Percentiles rank a stretch among this genome's conserved stretches.
Evolutionary conservation across 2,329 filamentous ascomycete species (phyloP).

Genomic region (Aspergillus fijiensis): DNA sequence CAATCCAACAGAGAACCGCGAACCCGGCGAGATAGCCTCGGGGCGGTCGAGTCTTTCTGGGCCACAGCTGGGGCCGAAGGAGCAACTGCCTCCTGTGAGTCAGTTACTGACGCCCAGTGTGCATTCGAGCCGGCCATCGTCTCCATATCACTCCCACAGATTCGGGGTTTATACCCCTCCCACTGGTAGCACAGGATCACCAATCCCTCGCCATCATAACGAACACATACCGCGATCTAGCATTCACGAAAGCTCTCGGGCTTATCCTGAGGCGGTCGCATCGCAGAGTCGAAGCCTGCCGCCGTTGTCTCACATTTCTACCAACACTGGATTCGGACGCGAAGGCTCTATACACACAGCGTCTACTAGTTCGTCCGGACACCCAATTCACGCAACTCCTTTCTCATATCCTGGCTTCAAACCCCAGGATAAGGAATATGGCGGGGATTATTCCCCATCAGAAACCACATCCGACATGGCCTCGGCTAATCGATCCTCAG

Average conservation of each 20-base stretch:
- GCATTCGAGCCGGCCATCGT: conserved; percentile 28
- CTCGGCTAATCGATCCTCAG: conserved; percentile 11
- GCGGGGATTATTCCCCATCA: conserved; percentile 9
- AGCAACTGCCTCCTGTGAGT: conserved; percentile 42
- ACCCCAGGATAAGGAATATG: conserved; percentile 16
- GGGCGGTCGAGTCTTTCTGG: conserved; percentile 14
- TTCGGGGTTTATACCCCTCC: conserved; percentile 21
- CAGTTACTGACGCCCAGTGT: conserved; percentile 39
- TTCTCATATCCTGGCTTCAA: conserved; percentile 18
- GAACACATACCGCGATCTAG: conserved; percentile 20
- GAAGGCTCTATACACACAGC: conserved; percentile 23
- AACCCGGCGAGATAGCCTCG: conserved; percentile 18
- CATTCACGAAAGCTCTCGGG: conserved; percentile 19
- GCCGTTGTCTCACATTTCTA: conserved; percentile 32
- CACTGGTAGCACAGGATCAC: conserved; percentile 19
- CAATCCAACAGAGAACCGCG: conserved; percentile 24
- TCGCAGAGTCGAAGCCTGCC: conserved; percentile 27
- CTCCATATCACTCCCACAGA: conserved; percentile 27
- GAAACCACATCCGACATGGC: not conserved
- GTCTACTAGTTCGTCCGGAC: conserved; percentile 21
- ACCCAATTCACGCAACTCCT: conserved; percentile 21
- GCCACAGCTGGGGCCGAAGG: conserved; percentile 20
- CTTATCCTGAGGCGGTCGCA: conserved; percentile 21
- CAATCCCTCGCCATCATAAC: conserved; percentile 22
- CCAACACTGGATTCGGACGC: conserved; percentile 21